Base-by-base conservation (phyloP, 148 eudicot species). In the Polygonum maritimum region DNA sequence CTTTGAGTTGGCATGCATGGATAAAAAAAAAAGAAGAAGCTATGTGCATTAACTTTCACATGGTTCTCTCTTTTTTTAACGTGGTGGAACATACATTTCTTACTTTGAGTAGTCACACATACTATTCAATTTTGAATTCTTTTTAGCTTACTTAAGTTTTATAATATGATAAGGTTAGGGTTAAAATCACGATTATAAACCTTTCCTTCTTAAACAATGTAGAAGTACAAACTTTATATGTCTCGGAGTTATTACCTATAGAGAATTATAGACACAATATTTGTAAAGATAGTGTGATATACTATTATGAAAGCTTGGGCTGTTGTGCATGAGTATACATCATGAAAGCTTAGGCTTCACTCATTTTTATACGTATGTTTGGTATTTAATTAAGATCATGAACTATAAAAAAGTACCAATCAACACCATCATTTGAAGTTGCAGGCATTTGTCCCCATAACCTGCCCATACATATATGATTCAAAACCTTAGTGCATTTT, bases 1-100 rank as follows among this genome's bases (percentile, higher is more conserved):
- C 15, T 60, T 60, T 60, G 69, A 58, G 67, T 33, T 65, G 71
- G 71, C 71, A 57, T 57, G 63, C 63, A 57, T 57, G 63, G 33
- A 57, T 21, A 8, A 57, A 57, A 19, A 26, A 0, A 26, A 26
- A 26, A n/a, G n/a, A n/a, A n/a, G n/a, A 22, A 63, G 69, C 14
- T 33, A 31, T 63, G 31, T 31, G 40, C 16, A 31, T 33, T 33
- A 38, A 63, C 40, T 63, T 63, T 63, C 38, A 26, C 38, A 62
- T 62, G 39, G 5, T n/a, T 21, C 69, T 44, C 47, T 44, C 45
- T 41, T 0, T 31, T 62, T 58, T 8, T 52, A 52, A 58, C 33
- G 12, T 58, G 33, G 33, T 21, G 33, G 12, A 58, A 58, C 33
- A 21, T 58, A 21, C 65, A 62, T 9, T 12, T 62, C 10, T 11